Evolutionary conservation across 768 basidiomycete species (phyloP).

Genomic region (Gautieria morchelliformis): DNA sequence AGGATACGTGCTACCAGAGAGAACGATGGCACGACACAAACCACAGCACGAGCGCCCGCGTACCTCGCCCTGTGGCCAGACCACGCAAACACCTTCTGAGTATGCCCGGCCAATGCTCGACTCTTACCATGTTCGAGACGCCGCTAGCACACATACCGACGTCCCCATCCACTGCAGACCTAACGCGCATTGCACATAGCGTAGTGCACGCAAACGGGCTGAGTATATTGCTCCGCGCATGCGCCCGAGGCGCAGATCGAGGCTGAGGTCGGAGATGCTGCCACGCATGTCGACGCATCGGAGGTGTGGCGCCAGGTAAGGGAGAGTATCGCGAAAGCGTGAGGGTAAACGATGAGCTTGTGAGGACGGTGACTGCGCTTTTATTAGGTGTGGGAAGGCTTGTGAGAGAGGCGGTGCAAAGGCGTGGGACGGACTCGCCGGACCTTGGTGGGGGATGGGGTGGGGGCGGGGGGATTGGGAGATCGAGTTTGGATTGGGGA

Average conservation of each 20-base stretch:
- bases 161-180: slow-evolving; percentile 35
- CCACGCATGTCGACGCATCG: slow-evolving; percentile 27
- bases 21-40: neutral
- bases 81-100: slow-evolving; percentile 26
- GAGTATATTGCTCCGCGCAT: slow-evolving; percentile 48
- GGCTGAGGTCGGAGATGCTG: slow-evolving; percentile 54
- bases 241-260: slow-evolving; percentile 70
- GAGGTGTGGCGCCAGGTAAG: slow-evolving; percentile 64
- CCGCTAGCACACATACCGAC: slow-evolving; percentile 44
- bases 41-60: neutral
- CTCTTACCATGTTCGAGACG: slow-evolving; percentile 60
- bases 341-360: slow-evolving; percentile 68
- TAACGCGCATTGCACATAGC: slow-evolving; percentile 50
- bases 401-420: slow-evolving; percentile 49
- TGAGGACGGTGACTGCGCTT: slow-evolving; percentile 66
- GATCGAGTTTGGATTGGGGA: slow-evolving; percentile 37
- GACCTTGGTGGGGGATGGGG: slow-evolving; percentile 35
- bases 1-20: too few species aligned
- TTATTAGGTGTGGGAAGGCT: slow-evolving; percentile 66
- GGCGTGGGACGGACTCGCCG: slow-evolving; percentile 8
- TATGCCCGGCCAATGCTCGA: slow-evolving; percentile 64
- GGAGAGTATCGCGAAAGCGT: slow-evolving; percentile 62
- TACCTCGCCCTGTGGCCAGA: neutral
- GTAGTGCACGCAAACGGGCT: slow-evolving; percentile 59
- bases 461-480: neutral